Conservation (phyloP, 2,329 filamentous ascomycete genomes). For the Teratosphaeria pseudoeucalypti region DNA sequence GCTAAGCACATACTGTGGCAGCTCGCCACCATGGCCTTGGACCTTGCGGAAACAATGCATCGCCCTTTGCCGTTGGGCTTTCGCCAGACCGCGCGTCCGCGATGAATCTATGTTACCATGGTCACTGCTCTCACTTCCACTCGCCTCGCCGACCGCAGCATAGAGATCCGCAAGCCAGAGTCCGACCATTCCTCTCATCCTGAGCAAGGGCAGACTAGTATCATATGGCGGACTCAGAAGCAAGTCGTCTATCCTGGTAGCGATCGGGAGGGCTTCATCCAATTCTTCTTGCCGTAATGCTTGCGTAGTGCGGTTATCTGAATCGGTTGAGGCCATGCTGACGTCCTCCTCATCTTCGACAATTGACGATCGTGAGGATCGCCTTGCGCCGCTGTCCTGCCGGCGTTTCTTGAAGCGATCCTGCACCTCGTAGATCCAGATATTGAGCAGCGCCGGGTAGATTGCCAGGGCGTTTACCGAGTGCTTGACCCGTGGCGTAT, state of each 20-base stretch:
- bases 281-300: slow-evolving; percentile 34
- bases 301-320: not conserved
- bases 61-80: not conserved
- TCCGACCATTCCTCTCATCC: slow-evolving; percentile 62
- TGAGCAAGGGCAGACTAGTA: slow-evolving; percentile 54
- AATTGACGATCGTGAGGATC: not conserved
- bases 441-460: slow-evolving; percentile 67
- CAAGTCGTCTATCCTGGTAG: slow-evolving; percentile 58
- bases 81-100: not conserved
- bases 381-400: not conserved
- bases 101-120: not conserved
- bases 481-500: slow-evolving; percentile 50
- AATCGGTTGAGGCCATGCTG: not conserved
- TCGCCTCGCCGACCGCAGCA: not conserved
- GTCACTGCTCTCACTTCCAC: not conserved
- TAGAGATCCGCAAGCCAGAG: slow-evolving; percentile 64
- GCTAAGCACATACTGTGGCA: not conserved
- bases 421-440: slow-evolving; percentile 69
- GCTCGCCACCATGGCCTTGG: not conserved
- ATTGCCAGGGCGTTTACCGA: slow-evolving; percentile 61
- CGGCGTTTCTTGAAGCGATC: slow-evolving; percentile 44
- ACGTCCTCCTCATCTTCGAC: not conserved
- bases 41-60: not conserved
- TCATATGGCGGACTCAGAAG: slow-evolving; percentile 62
- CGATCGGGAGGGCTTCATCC: slow-evolving; percentile 51